Conservation (phyloP, 2,329 filamentous ascomycete genomes). For the Aspergillus versicolor region DNA sequence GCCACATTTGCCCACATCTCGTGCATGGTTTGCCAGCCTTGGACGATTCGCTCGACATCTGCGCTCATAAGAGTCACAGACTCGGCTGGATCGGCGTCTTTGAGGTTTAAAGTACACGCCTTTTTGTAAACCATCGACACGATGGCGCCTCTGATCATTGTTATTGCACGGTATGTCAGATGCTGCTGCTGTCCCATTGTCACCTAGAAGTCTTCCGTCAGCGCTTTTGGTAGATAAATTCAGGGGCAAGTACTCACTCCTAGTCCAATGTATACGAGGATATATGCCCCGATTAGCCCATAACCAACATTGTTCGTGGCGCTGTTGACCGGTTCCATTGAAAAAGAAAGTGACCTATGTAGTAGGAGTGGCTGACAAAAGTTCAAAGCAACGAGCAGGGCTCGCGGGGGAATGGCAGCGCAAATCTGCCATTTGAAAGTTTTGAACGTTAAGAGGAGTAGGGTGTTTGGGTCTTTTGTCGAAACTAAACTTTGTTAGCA, state of each 20-base stretch:
- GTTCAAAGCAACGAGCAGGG: slow-evolving; percentile 36
- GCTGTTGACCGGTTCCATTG: slow-evolving; percentile 27
- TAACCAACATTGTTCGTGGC: slow-evolving; percentile 39
- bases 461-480: slow-evolving; percentile 25
- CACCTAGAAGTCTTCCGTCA: slow-evolving; percentile 24
- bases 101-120: slow-evolving; percentile 32
- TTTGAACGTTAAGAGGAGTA: slow-evolving; percentile 31
- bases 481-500: slow-evolving; percentile 24
- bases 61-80: slow-evolving; percentile 49
- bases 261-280: slow-evolving; percentile 43
- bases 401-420: slow-evolving; percentile 31
- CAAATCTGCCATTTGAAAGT: slow-evolving; percentile 35
- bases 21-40: slow-evolving; percentile 43
- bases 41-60: slow-evolving; percentile 46
- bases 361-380: slow-evolving; percentile 41
- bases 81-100: slow-evolving; percentile 36
- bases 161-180: slow-evolving; percentile 43
- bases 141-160: slow-evolving; percentile 44
- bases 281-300: slow-evolving; percentile 45
- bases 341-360: slow-evolving; percentile 36
- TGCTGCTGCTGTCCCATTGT: slow-evolving; percentile 44
- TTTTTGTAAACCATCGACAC: slow-evolving; percentile 54
- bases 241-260: slow-evolving; percentile 31
- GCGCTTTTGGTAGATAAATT: background rate
- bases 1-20: slow-evolving; percentile 47